phyloP scores from a whole-genome alignment of 2,329 filamentous ascomycete species.

The Aspergillus clavatus region DNA sequence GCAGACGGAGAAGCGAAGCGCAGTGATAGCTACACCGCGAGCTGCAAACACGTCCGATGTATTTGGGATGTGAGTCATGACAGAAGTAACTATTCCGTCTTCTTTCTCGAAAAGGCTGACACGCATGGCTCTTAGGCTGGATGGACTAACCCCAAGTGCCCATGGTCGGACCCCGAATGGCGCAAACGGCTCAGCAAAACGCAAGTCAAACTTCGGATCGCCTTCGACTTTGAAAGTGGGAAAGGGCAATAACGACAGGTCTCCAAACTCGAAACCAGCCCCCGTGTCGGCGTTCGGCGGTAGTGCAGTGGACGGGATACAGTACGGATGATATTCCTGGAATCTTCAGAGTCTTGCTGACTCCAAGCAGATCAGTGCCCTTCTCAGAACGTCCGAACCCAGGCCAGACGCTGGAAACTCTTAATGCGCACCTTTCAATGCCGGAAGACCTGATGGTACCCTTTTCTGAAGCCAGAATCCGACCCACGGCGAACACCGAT shows the following conservation, averaged over 20 bases:
- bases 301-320: slow-evolving; percentile 23
- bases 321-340: slow-evolving; percentile 32
- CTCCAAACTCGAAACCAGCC: slow-evolving; percentile 44
- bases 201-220: slow-evolving; percentile 49
- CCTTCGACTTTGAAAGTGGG: slow-evolving; percentile 40
- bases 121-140: slow-evolving; percentile 47
- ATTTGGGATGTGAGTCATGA: slow-evolving; percentile 67
- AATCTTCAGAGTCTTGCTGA: slow-evolving; percentile 7
- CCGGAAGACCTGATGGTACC: slow-evolving; percentile 67
- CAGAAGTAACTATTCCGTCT: not conserved
- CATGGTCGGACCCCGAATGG: slow-evolving; percentile 28
- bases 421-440: slow-evolving; percentile 69
- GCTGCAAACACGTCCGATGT: slow-evolving; percentile 61
- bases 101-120: not conserved
- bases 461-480: slow-evolving; percentile 71
- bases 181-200: slow-evolving; percentile 46
- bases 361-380: slow-evolving; percentile 47
- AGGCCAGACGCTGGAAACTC: slow-evolving; percentile 74
- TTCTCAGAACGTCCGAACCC: slow-evolving; percentile 75
- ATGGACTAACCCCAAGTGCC: slow-evolving; percentile 64
- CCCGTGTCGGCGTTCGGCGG: slow-evolving; percentile 31
- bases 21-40: slow-evolving; percentile 56
- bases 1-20: slow-evolving; percentile 59
- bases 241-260: slow-evolving; percentile 46
- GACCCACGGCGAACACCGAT: slow-evolving; percentile 79